These are phyloP conservation scores for Pseudogymnoascus sp. DNA, from an alignment of 2,329 filamentous ascomycete genomes.

Conservation along the genomic window DNA sequence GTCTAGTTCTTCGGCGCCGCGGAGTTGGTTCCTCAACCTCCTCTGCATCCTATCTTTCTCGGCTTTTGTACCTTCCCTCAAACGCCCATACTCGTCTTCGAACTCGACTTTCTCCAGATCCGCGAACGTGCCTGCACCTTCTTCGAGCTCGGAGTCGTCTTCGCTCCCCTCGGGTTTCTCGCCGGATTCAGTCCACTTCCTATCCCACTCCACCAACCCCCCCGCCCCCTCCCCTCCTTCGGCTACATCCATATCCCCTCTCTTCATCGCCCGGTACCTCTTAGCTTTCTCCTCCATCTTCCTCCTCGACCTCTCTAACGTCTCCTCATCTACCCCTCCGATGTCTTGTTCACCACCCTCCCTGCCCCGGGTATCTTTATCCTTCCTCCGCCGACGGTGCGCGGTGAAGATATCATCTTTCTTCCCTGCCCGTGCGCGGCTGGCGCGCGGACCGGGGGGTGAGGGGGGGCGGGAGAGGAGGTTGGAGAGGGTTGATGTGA, in stretches of 20 bases:
- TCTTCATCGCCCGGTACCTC: slow-evolving; percentile 81
- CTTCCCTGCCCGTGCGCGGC: slow-evolving; percentile 44
- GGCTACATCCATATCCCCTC: slow-evolving; percentile 60
- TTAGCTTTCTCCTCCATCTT: slow-evolving; percentile 87
- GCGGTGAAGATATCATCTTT: slow-evolving; percentile 63
- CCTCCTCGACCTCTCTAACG: slow-evolving; percentile 56
- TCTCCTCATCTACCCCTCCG: slow-evolving; percentile 47
- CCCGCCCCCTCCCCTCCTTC: slow-evolving; percentile 48
- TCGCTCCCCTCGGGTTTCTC: slow-evolving; percentile 27
- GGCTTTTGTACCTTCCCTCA: slow-evolving; percentile 60
- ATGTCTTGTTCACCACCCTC: slow-evolving; percentile 57
- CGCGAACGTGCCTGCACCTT: slow-evolving; percentile 26
- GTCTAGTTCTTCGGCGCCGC: slow-evolving; percentile 53
- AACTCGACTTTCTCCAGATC: slow-evolving; percentile 64
- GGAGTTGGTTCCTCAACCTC: slow-evolving; percentile 40
- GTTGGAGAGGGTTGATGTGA: slow-evolving; percentile 35
- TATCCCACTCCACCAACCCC: slow-evolving; percentile 84
- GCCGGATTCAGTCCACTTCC: slow-evolving; percentile 78
- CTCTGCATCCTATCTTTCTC: slow-evolving; percentile 58
- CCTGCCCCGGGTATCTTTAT: slow-evolving; percentile 40
- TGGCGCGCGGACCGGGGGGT: slow-evolving; percentile 16
- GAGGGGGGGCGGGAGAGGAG: slow-evolving; percentile 25
- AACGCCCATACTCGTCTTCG: slow-evolving; percentile 86
- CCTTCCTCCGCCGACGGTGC: slow-evolving; percentile 50
- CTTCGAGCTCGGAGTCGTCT: slow-evolving; percentile 30